Percentiles rank a stretch among this genome's conserved stretches.
phyloP scores from a whole-genome alignment of 768 basidiomycete genomes.

The Phanerodontia chrysosporium region DNA sequence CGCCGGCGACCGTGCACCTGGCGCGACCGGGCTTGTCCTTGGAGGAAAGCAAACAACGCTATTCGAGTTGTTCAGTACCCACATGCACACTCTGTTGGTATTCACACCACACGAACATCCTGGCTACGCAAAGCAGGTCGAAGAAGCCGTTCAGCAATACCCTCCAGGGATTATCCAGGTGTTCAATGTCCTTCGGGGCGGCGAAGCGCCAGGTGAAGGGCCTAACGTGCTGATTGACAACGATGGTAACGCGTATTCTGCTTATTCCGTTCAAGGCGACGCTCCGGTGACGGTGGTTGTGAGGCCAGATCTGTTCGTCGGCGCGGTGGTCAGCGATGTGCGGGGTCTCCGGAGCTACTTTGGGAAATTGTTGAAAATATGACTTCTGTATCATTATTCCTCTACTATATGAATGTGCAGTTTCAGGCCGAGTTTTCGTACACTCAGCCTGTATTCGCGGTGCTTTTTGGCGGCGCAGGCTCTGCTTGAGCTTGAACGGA shows the following conservation, averaged over 20 bases:
- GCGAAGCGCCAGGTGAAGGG: not conserved
- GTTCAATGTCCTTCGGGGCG: not conserved
- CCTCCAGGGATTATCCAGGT: not conserved
- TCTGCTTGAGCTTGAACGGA: not conserved
- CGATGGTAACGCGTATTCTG: not conserved
- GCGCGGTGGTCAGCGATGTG: slow-evolving; percentile 3
- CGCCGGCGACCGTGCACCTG: slow-evolving; percentile 10
- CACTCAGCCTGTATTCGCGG: not conserved
- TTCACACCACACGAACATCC: not conserved
- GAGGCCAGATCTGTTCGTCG: slow-evolving; percentile 9
- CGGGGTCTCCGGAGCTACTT: slow-evolving; percentile 1
- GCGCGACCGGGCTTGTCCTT: slow-evolving; percentile 1
- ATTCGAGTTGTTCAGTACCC: not conserved
- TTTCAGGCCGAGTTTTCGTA: not conserved
- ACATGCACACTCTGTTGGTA: not conserved
- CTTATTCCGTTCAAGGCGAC: not conserved
- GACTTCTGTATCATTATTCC: too few species aligned
- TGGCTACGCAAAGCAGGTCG: not conserved
- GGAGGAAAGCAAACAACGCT: not conserved
- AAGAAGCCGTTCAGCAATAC: not conserved
- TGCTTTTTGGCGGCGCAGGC: not conserved
- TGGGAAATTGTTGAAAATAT: not conserved
- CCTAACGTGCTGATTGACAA: not conserved
- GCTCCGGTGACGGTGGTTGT: not conserved
- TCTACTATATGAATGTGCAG: too few species aligned